These are phyloP conservation scores for Petunia axillaris DNA, from an alignment of 257 asterid species.

Conservation along the genomic window DNA sequence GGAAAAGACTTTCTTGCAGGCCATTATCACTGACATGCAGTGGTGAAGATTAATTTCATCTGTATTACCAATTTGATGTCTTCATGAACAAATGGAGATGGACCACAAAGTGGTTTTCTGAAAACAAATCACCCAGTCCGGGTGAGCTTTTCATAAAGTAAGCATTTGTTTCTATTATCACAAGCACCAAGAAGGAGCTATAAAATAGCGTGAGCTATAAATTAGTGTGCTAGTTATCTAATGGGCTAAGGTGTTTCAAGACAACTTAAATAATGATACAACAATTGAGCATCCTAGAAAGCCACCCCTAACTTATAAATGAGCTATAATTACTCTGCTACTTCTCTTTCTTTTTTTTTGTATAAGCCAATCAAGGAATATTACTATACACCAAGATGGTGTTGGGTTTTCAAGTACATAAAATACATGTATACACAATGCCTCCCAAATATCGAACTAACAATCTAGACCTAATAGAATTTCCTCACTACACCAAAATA, in stretches of 20 bases:
- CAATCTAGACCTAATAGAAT: background rate
- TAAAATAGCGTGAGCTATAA: background rate
- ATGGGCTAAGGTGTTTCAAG: background rate
- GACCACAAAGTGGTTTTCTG: background rate
- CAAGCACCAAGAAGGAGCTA: background rate
- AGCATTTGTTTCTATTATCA: background rate
- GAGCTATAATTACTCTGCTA: background rate
- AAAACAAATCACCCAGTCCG: background rate
- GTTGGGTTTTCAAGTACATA: background rate
- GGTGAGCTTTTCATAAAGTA: background rate
- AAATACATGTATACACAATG: background rate
- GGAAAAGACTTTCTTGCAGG: constrained; percentile 13
- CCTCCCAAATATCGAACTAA: background rate
- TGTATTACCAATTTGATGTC: background rate
- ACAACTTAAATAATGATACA: background rate
- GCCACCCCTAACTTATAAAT: background rate
- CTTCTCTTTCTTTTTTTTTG: background rate
- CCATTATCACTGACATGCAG: background rate
- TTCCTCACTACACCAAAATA: background rate
- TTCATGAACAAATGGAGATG: background rate
- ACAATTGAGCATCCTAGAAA: background rate
- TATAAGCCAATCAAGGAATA: background rate
- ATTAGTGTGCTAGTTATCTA: background rate
- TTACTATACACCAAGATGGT: background rate
- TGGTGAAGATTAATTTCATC: background rate